phyloP scores from a whole-genome alignment of 2,329 filamentous ascomycete species.

The Cordyceps farinosa region DNA sequence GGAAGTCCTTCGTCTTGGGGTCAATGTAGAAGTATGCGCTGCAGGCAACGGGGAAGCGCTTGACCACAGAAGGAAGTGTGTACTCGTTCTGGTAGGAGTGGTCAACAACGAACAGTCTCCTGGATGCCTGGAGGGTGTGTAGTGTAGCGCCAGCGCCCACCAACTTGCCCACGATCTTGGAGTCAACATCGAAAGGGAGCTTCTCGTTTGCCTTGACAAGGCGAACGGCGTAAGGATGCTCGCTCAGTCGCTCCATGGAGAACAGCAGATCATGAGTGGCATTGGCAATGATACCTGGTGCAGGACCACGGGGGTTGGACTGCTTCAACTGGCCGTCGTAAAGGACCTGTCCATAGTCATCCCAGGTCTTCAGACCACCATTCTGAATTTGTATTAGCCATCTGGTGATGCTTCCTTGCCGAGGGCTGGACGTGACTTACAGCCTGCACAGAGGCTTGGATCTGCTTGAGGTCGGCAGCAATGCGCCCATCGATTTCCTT shows the following conservation, averaged over 20 bases:
- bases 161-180: conserved; percentile 28
- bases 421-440: not conserved
- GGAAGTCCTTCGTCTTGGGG: conserved; percentile 37
- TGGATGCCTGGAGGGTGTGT: conserved; percentile 30
- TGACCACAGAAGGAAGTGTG: conserved; percentile 22
- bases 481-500: conserved; percentile 20
- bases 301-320: conserved; percentile 31
- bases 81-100: conserved; percentile 31
- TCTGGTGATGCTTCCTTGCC: too few species aligned
- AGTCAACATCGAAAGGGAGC: conserved; percentile 37
- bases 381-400: conserved; percentile 8
- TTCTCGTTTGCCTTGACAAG: conserved; percentile 29
- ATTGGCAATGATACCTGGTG: conserved; percentile 37
- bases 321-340: conserved; percentile 40
- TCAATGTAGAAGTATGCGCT: conserved; percentile 47
- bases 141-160: conserved; percentile 29
- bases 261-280: conserved; percentile 45
- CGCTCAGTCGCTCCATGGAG: conserved; percentile 45
- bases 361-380: conserved; percentile 29
- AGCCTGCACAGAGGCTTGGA: conserved; percentile 15
- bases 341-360: conserved; percentile 37
- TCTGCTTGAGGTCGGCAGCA: conserved; percentile 12
- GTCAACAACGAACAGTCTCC: conserved; percentile 43
- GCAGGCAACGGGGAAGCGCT: conserved; percentile 39
- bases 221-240: conserved; percentile 39